Conservation (phyloP, 352 stramenopile species). For the Pythium apleroticum region DNA sequence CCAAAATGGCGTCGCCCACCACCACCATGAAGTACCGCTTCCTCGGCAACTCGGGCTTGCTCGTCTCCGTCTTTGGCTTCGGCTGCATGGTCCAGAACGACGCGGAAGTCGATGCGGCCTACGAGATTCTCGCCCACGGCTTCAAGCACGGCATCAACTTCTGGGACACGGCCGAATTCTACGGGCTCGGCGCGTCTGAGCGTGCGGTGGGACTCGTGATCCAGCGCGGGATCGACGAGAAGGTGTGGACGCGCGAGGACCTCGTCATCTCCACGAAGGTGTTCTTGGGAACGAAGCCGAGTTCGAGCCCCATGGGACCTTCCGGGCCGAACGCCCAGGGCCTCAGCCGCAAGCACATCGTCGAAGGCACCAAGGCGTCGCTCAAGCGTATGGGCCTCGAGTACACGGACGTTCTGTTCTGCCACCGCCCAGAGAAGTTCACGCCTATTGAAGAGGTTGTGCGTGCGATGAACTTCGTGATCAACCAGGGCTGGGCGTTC, state of each 20-base stretch:
- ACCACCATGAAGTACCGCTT: slow-evolving; percentile 1
- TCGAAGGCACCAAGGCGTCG: slow-evolving; percentile 1
- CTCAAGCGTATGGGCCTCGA: neutral
- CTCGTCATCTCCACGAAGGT: slow-evolving; percentile 3
- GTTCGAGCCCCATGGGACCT: neutral
- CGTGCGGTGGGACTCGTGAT: neutral
- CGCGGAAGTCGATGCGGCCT: neutral
- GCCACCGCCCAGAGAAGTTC: neutral
- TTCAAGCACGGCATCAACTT: slow-evolving; percentile 4
- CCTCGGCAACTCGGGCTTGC: neutral
- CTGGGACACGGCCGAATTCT: neutral
- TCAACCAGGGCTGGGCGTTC: neutral
- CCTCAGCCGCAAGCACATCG: slow-evolving; percentile 3
- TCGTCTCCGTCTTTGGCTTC: neutral
- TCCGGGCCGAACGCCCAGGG: neutral
- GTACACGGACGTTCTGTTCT: neutral
- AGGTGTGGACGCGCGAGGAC: neutral
- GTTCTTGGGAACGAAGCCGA: neutral
- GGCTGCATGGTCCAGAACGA: slow-evolving; percentile 2
- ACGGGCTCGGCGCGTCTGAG: neutral
- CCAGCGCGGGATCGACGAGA: neutral
- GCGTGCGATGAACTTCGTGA: slow-evolving; percentile 1
- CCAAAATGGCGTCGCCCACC: neutral
- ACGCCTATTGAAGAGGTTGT: neutral
- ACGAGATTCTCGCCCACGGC: slow-evolving; percentile 2